Conservation (phyloP, 805 yeast species). For the Suhomyces pyralidae region DNA sequence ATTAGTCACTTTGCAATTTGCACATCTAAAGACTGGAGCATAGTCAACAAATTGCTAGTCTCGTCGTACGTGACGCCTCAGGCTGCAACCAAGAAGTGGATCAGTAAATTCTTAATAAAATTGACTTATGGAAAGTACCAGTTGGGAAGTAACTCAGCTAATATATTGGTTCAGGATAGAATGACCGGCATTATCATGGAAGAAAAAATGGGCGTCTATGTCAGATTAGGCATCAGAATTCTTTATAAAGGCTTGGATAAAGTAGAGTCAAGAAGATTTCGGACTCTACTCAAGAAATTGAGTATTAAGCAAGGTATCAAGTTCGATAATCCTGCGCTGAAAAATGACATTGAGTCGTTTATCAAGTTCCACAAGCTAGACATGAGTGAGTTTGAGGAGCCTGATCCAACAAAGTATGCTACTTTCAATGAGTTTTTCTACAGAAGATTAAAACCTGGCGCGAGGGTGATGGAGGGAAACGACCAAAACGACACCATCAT, state of each 20-base stretch:
- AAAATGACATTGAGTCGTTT: constrained; percentile 67
- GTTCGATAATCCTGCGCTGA: constrained; percentile 71
- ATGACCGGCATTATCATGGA: constrained; percentile 84
- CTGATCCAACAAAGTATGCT: constrained; percentile 47
- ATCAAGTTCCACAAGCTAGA: constrained; percentile 80
- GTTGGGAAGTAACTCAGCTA: constrained; percentile 84
- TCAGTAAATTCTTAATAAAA: constrained; percentile 74
- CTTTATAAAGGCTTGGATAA: constrained; percentile 71
- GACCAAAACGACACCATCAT: constrained; percentile 50
- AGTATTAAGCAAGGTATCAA: constrained; percentile 81
- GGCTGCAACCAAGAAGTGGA: constrained; percentile 87
- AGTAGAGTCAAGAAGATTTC: constrained; percentile 57
- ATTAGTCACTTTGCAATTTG: constrained; percentile 89
- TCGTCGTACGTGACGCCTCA: constrained; percentile 74
- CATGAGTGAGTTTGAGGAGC: constrained; percentile 59
- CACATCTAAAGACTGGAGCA: constrained; percentile 71
- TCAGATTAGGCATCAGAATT: constrained; percentile 81
- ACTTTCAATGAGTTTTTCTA: constrained; percentile 91
- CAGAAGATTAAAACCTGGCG: constrained; percentile 66
- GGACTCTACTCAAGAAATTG: constrained; percentile 58
- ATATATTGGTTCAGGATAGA: constrained; percentile 90
- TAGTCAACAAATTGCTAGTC: constrained; percentile 59
- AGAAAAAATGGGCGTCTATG: constrained; percentile 88
- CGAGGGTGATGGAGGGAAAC: constrained; percentile 59
- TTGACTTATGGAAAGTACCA: constrained; percentile 85